A percentile compares a stretch with the other conserved stretches of the same genome.
These are phyloP conservation scores for Pharnaceum exiguum DNA, from an alignment of 148 eudicot genomes.

Conservation along the genomic window DNA sequence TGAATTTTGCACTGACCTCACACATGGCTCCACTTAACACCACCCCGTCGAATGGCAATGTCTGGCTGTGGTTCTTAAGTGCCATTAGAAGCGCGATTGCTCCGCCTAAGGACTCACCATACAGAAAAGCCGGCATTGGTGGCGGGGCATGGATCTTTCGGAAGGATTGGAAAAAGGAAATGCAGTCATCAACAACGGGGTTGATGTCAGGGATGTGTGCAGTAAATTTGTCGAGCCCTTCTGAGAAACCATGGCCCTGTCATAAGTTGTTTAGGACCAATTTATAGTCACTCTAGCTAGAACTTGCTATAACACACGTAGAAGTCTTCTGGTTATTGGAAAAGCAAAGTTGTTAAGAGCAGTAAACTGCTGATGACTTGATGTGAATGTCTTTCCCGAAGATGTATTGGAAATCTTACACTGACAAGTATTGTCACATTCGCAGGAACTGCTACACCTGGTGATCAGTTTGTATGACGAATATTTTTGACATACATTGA, in stretches of 20 bases:
- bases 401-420: no score
- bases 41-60: conserved; percentile 39
- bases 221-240: conserved; percentile 73
- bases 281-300: no score
- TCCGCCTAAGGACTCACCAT: conserved; percentile 94
- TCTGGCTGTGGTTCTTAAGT: conserved; percentile 26
- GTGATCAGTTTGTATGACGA: no score
- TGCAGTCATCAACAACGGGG: conserved; percentile 44
- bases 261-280: no score
- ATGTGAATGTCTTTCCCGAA: no score
- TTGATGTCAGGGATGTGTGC: conserved; percentile 72
- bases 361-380: no score
- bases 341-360: no score
- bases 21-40: conserved; percentile 85
- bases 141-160: conserved; percentile 11
- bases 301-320: no score
- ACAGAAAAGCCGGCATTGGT: conserved; percentile 47
- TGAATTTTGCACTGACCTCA: conserved; percentile 56
- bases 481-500: no score
- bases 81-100: conserved; percentile 74
- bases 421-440: no score
- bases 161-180: conserved; percentile 38
- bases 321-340: no score
- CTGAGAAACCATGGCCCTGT: conserved; percentile 81
- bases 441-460: no score